Evolutionary conservation across 352 stramenopile genomes (phyloP).

Genomic region (Pythium dissotocum): DNA sequence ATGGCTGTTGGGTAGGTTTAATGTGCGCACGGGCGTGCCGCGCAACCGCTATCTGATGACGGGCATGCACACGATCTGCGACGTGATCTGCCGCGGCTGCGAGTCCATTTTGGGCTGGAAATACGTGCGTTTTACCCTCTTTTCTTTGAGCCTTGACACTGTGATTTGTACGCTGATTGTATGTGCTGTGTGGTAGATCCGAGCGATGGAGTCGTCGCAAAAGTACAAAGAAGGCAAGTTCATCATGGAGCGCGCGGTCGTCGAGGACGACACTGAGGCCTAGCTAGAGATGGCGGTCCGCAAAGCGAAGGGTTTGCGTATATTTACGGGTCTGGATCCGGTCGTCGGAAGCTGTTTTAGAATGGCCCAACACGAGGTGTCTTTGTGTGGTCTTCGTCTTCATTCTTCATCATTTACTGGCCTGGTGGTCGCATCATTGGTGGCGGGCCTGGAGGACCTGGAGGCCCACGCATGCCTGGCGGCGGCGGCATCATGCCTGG

Average conservation of each 20-base stretch:
- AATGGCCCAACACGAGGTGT: constrained; percentile 1
- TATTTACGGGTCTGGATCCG: constrained; percentile 13
- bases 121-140: constrained; percentile 53
- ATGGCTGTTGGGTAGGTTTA: constrained; percentile 50
- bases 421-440: constrained; percentile 75
- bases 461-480: constrained; percentile 59
- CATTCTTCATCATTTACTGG: constrained; percentile 44
- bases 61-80: constrained; percentile 76
- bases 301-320: constrained; percentile 2
- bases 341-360: neutral
- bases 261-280: constrained; percentile 61
- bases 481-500: constrained; percentile 78
- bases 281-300: neutral
- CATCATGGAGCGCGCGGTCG: constrained; percentile 77
- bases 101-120: constrained; percentile 75
- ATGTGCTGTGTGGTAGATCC: constrained; percentile 41
- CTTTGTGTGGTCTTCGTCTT: neutral
- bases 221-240: constrained; percentile 89
- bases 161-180: constrained; percentile 5
- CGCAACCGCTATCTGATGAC: constrained; percentile 80
- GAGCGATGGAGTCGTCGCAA: constrained; percentile 77
- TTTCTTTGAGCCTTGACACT: neutral
- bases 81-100: constrained; percentile 66
- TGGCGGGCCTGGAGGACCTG: constrained; percentile 36
- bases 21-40: constrained; percentile 52